Evolutionary conservation across 768 basidiomycete species (phyloP).

Genomic region (Collybia sp.): DNA sequence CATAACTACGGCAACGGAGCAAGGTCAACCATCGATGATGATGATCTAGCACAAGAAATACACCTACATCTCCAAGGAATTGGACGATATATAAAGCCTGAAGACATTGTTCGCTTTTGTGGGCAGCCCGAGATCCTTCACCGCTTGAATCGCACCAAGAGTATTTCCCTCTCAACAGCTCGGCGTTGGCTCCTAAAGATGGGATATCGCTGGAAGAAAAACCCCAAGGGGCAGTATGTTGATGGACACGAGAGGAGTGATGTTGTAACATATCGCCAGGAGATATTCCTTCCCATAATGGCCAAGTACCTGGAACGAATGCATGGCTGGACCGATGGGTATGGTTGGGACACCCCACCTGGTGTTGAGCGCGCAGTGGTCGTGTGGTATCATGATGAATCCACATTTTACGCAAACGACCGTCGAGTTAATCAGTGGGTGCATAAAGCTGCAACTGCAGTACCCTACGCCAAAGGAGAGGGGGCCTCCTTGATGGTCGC

Average conservation of each 20-base stretch:
- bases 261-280: constrained; percentile 20
- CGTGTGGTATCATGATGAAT: constrained; percentile 23
- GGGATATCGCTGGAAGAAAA: constrained; percentile 12
- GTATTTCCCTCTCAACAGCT: too few relatives aligned
- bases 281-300: constrained; percentile 17
- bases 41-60: constrained; percentile 8
- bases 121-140: constrained; percentile 4
- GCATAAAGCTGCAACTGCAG: constrained; percentile 10
- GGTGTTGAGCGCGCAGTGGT: constrained; percentile 3
- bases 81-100: constrained; percentile 15
- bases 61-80: constrained; percentile 11
- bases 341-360: neutral
- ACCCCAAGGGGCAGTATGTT: constrained; percentile 16
- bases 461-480: constrained; percentile 25
- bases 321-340: too few relatives aligned
- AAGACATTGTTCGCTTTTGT: constrained; percentile 14
- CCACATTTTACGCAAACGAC: constrained; percentile 29
- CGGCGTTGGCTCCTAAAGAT: too few relatives aligned
- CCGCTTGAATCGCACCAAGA: constrained; percentile 9
- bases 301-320: neutral
- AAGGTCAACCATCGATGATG: constrained; percentile 8
- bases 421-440: constrained; percentile 18
- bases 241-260: constrained; percentile 27
- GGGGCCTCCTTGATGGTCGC: constrained; percentile 27
- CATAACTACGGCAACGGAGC: neutral